These are phyloP conservation scores for Chaetothyriales sp. DNA, from an alignment of 2,329 filamentous ascomycete species.

Conservation along the genomic window DNA sequence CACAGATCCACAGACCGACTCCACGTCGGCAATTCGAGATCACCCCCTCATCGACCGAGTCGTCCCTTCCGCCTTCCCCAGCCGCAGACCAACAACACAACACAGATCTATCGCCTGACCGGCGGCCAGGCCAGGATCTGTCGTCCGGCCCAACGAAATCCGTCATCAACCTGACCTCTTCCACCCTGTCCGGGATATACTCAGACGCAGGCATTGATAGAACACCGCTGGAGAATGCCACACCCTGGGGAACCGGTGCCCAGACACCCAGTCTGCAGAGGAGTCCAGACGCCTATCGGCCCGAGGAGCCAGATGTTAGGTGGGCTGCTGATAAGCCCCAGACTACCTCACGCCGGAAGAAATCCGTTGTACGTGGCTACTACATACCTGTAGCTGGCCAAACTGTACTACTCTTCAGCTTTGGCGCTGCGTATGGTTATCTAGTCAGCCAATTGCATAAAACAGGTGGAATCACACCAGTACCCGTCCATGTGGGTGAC, in stretches of 20 bases:
- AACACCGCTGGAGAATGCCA: conserved; percentile 44
- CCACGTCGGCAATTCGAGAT: conserved; percentile 58
- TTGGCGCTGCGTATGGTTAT: conserved; percentile 70
- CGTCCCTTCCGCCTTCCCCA: conserved; percentile 28
- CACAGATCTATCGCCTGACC: conserved; percentile 21
- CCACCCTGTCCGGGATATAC: conserved; percentile 86
- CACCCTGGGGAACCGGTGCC: conserved; percentile 65
- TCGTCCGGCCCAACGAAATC: conserved; percentile 57
- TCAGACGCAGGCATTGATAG: conserved; percentile 45
- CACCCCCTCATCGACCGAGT: conserved; percentile 31
- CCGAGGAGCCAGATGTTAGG: conserved; percentile 11
- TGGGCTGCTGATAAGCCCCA: conserved; percentile 7
- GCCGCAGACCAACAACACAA: conserved; percentile 23
- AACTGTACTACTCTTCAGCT: conserved; percentile 52
- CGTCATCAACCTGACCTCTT: conserved; percentile 71
- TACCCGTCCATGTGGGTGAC: conserved; percentile 44
- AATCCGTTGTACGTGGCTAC: conserved; percentile 27
- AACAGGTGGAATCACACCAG: conserved; percentile 46
- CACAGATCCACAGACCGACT: conserved; percentile 47
- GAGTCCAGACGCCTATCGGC: conserved; percentile 28
- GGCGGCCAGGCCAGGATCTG: conserved; percentile 17
- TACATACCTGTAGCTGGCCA: conserved; percentile 43
- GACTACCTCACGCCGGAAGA: conserved; percentile 19
- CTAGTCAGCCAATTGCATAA: conserved; percentile 68
- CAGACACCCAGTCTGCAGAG: conserved; percentile 45